Base-by-base conservation (phyloP, 1,284 basidiomycete genomes). In the Ceratobasidium sp. region DNA sequence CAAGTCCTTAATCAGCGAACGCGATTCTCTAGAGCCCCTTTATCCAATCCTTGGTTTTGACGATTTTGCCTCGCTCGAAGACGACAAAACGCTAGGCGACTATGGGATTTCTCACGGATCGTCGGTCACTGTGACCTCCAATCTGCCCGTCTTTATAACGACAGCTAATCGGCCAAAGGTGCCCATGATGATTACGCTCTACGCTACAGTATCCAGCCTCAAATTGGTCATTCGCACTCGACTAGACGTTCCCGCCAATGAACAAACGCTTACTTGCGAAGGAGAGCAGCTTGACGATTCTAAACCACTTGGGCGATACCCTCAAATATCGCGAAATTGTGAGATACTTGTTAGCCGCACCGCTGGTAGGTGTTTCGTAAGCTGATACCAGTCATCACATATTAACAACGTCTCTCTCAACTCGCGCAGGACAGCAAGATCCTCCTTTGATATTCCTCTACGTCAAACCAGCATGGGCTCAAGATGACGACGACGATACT, bases 271-370 rank as follows among this genome's bases (percentile, higher is more conserved):
- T 9, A 18, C n/a, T 1, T 69, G 52, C 26, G 52, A n/a, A 41
- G 64, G 64, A 26, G 52, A 69, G 28, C 35, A 43, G 30, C 52
- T 69, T 13, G 64, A 55, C 14, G 64, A 69, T 57, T 52, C 41
- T 9, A 55, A n/a, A 14, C 64, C 28, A 18, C 41, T 69, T 11
- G 64, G 50, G 6, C 55, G 50, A 18, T 69, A 69, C 41, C 21
- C 50, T 13, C 50, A 57, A 28, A 57, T 69, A 18, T 14, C 35
- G 1, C 35, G 35, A 23, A 41, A 69, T 9, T 69, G 52, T 23
- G 38, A 69, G 23, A 35, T 69, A 21, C 13, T 52, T 4, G 63
- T 49, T 23, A 7, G 18, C 16, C 14, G 35, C 13, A 38, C 13
- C 18, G 38, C 26, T 14, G 21, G 57, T 59, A 26, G 16, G 46